Evolutionary conservation across 1,284 basidiomycete species (phyloP).

Genomic region (Ganoderma lingzhi): DNA sequence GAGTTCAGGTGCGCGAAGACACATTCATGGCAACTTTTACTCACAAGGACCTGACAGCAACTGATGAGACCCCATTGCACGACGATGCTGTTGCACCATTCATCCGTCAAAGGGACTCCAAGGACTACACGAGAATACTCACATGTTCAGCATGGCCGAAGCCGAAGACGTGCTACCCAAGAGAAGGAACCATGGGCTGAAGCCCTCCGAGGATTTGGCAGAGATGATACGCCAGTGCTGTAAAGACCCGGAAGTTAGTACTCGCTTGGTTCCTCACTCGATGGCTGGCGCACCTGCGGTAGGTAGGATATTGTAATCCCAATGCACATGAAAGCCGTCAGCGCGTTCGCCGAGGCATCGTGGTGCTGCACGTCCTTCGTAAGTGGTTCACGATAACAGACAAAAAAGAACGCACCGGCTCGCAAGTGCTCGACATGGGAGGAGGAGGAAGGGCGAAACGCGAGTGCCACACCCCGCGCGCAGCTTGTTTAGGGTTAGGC

Average conservation of each 20-base stretch:
- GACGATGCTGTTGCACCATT: slow-evolving; percentile 61
- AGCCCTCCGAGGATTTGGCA: slow-evolving; percentile 84
- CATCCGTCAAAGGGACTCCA: background rate
- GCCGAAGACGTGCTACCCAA: slow-evolving; percentile 89
- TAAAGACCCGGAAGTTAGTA: background rate
- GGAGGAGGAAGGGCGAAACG: slow-evolving; percentile 19
- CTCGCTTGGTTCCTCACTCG: background rate
- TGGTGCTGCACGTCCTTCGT: slow-evolving; percentile 57
- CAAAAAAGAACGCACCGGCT: slow-evolving; percentile 19
- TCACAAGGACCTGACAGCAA: slow-evolving; percentile 82
- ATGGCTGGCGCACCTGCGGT: slow-evolving; percentile 73
- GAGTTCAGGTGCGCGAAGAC: background rate
- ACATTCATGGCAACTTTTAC: slow-evolving; percentile 40
- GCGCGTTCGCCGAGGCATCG: slow-evolving; percentile 77
- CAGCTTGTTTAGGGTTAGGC: slow-evolving; percentile 9
- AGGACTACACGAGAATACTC: slow-evolving; percentile 34
- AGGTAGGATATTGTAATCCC: slow-evolving; percentile 90
- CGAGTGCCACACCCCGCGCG: slow-evolving; percentile 27
- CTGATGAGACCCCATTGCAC: slow-evolving; percentile 89
- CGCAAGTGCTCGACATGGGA: slow-evolving; percentile 29
- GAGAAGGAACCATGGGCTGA: slow-evolving; percentile 94
- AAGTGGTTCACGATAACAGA: slow-evolving; percentile 2
- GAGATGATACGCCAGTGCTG: slow-evolving; percentile 81
- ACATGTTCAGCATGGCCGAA: slow-evolving; percentile 87
- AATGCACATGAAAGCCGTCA: slow-evolving; percentile 78